phyloP scores from a whole-genome alignment of 164 flowering plant species.

The Echeveria elegans region DNA sequence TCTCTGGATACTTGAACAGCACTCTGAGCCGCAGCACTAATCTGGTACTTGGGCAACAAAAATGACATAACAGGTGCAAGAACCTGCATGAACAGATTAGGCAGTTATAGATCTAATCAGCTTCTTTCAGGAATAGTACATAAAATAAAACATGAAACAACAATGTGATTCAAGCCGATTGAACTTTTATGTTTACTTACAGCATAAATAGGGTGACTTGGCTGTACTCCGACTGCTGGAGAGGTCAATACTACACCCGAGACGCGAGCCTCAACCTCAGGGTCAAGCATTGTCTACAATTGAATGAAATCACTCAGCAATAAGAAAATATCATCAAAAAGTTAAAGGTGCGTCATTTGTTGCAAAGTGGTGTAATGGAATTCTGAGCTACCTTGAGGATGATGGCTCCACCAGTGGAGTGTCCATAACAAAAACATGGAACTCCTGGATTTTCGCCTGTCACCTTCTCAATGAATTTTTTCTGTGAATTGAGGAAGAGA shows the following conservation, averaged over 20 bases:
- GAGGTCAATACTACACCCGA: slow-evolving; percentile 69
- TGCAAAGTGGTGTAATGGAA: not conserved
- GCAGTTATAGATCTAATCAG: not conserved
- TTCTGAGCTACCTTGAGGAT: slow-evolving; percentile 42
- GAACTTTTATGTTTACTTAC: slow-evolving; percentile 21
- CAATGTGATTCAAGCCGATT: not conserved
- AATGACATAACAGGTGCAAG: slow-evolving; percentile 71
- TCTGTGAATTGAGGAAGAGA: slow-evolving; percentile 25
- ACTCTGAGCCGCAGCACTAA: slow-evolving; percentile 54
- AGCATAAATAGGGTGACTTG: slow-evolving; percentile 62
- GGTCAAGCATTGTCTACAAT: slow-evolving; percentile 60
- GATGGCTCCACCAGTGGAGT: slow-evolving; percentile 90
- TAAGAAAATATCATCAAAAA: not conserved
- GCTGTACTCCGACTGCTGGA: slow-evolving; percentile 79
- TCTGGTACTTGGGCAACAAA: slow-evolving; percentile 55
- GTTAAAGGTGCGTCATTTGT: not conserved
- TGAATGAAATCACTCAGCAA: not conserved
- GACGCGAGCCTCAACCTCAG: slow-evolving; percentile 39
- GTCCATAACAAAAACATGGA: slow-evolving; percentile 85
- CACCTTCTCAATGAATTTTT: slow-evolving; percentile 51
- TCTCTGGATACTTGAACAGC: slow-evolving; percentile 67
- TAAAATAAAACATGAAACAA: not conserved
- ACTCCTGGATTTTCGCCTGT: slow-evolving; percentile 59
- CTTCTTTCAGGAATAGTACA: not conserved
- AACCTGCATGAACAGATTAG: slow-evolving; percentile 29